Percentiles rank a stretch among this genome's conserved stretches.
These are phyloP conservation scores for Sergeia podlipaevii DNA, from an alignment of 208 protist genomes.

Conservation along the genomic window DNA sequence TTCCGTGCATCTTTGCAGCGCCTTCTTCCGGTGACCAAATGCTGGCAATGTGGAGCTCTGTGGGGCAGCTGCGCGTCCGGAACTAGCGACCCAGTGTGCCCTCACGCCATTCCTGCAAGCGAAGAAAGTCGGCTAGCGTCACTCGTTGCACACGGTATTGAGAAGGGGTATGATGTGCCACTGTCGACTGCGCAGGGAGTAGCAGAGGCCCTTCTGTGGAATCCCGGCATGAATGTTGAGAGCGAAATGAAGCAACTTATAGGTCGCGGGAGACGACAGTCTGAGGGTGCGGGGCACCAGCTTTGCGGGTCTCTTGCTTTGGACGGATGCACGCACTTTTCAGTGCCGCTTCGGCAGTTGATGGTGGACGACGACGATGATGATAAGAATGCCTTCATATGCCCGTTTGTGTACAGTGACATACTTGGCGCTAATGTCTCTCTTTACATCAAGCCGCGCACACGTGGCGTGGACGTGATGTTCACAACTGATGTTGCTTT, in stretches of 20 bases:
- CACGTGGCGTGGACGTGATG: too few species aligned
- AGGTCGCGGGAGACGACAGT: too few species aligned
- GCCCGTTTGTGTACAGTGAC: slow-evolving; percentile 52
- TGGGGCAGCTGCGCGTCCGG: slow-evolving; percentile 29
- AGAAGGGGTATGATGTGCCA: not conserved
- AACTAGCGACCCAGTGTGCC: slow-evolving; percentile 4
- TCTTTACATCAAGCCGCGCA: slow-evolving; percentile 19
- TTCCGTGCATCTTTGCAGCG: slow-evolving; percentile 25
- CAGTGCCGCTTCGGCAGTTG: slow-evolving; percentile 27
- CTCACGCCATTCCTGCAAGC: slow-evolving; percentile 22
- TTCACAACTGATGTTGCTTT: too few species aligned
- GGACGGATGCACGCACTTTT: slow-evolving; percentile 14
- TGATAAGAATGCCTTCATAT: slow-evolving; percentile 22
- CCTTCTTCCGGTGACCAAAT: slow-evolving; percentile 47
- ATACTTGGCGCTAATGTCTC: slow-evolving; percentile 39
- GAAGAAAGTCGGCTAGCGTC: slow-evolving; percentile 30
- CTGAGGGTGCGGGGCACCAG: not conserved
- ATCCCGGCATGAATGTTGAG: slow-evolving; percentile 1
- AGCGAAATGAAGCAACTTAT: too few species aligned
- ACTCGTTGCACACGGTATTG: slow-evolving; percentile 25
- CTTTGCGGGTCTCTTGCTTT: not conserved
- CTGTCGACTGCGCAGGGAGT: slow-evolving; percentile 10
- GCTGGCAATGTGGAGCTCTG: slow-evolving; percentile 25
- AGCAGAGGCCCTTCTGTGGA: slow-evolving; percentile 4
- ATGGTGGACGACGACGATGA: slow-evolving; percentile 32